Conservation (phyloP, 2,329 filamentous ascomycete species). For the Colletotrichum caudatum region DNA sequence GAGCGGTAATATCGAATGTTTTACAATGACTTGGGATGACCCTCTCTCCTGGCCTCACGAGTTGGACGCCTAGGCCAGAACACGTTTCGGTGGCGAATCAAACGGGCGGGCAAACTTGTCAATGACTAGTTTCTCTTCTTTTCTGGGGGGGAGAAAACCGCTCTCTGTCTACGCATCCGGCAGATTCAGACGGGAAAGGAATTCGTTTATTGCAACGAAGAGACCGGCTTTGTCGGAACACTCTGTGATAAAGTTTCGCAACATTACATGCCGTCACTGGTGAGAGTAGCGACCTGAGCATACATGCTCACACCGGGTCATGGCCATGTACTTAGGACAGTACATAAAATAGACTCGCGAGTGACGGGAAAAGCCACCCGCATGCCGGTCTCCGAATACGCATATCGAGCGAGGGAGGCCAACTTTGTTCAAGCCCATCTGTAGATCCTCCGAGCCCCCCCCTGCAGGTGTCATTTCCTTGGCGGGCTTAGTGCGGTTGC, state of each 20-base stretch:
- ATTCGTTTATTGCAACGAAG: background rate
- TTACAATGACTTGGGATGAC: background rate
- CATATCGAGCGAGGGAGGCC: background rate
- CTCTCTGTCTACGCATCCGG: background rate
- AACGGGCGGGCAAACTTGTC: background rate
- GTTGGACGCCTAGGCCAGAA: background rate
- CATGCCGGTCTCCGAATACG: too few species aligned
- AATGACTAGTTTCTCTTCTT: background rate
- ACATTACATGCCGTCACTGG: background rate
- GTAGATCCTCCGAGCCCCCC: conserved; percentile 13
- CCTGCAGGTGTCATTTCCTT: conserved; percentile 16
- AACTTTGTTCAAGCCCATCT: background rate
- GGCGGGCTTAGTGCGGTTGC: conserved; percentile 1
- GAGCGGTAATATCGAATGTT: background rate
- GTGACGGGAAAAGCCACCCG: too few species aligned
- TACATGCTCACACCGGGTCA: background rate
- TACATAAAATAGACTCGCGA: background rate
- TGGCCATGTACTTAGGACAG: background rate
- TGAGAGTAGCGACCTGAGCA: background rate
- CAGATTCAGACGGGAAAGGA: background rate
- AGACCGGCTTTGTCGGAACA: background rate
- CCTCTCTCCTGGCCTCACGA: background rate
- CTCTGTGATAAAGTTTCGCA: background rate
- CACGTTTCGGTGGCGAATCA: background rate
- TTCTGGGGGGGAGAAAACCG: rapidly evolving